Percentiles rank a stretch among this genome's conserved stretches.
phyloP scores from a whole-genome alignment of 2,329 filamentous ascomycete species.

The Penicillium sp. region DNA sequence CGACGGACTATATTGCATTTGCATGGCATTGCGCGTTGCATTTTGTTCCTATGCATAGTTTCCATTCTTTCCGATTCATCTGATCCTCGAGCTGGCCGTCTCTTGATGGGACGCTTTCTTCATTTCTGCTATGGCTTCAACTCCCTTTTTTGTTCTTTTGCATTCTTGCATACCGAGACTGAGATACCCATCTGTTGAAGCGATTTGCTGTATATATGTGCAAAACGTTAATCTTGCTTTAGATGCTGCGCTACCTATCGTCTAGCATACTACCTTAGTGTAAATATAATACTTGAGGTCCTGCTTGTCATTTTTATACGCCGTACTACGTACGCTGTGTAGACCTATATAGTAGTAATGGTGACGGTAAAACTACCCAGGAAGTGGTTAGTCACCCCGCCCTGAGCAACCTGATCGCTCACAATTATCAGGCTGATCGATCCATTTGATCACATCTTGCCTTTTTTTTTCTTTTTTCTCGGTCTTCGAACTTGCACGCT shows the following conservation, averaged over 20 bases:
- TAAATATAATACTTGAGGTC: too few species aligned
- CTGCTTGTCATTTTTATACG: neutral
- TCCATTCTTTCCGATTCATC: neutral
- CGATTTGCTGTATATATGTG: neutral
- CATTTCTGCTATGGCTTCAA: neutral
- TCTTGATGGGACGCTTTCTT: neutral
- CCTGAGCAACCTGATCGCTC: too few species aligned
- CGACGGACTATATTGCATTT: slow-evolving; percentile 8
- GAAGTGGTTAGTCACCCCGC: too few species aligned
- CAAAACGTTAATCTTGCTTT: neutral
- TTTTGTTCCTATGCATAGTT: slow-evolving; percentile 4
- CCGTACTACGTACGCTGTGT: too few species aligned
- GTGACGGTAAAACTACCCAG: too few species aligned
- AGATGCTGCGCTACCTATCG: neutral
- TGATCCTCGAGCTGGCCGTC: neutral
- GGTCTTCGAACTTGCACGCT: too few species aligned
- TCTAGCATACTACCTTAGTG: too few species aligned
- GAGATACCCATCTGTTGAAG: slow-evolving; percentile 8
- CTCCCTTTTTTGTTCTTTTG: neutral
- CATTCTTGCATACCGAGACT: slow-evolving; percentile 1
- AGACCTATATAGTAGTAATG: too few species aligned
- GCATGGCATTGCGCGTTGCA: slow-evolving; percentile 10
- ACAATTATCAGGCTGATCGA: too few species aligned
- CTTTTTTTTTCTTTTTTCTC: too few species aligned
- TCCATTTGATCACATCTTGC: too few species aligned